Base-by-base conservation (phyloP, 495 filamentous ascomycete genomes). In the Xylaria grammica region DNA sequence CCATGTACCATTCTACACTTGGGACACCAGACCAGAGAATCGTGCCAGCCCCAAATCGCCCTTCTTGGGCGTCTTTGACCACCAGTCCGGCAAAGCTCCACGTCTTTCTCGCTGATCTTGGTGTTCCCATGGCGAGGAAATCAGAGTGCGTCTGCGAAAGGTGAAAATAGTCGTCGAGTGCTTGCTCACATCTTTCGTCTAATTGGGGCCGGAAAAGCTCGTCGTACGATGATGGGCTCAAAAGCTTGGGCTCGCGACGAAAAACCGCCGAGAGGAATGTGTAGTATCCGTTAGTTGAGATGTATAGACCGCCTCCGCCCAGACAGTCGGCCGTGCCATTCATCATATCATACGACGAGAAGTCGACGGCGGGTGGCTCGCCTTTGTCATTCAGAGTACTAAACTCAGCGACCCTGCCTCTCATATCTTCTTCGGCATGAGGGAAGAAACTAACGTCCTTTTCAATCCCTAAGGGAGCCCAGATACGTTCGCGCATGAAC, bases 161-260 rank as follows among this genome's bases (percentile, higher is more conserved):
- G n/a, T 49, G 42, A 19, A 70, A 50, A 13, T 60, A 42, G 15
- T 70, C 68, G 52, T 70, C 67, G 9, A 70, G 45, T 0, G 29
- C 22, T 29, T 67, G 50, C 32, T 70, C 68, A 24, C 51, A 58
- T n/a, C 11, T 34, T 51, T 75, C 73, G 15, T 76, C 67, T 32
- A 87, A 71, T 56, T 85, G 82, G 38, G 82, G 75, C 24, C 71
- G 63, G 68, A 89, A 87, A 75, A 89, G 84, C 63, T 77, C 69
- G 7, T 81, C 76, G 17, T 80, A 77, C 19, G 78, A 82, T 24
- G 66, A 60, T 5, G 72, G 59, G 53, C 74, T 75, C 4, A 86
- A 70, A n/a, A 87, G 60, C 48, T 71, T 75, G 26, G 75, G 75
- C 62, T 85, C 81, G 54, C 79, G 77, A 3, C 66, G 65, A 24